Evolutionary conservation across 2,329 filamentous ascomycete species (phyloP), one percentile per base, ranked within the genome.

Genomic region (Dothistroma pini): DNA sequence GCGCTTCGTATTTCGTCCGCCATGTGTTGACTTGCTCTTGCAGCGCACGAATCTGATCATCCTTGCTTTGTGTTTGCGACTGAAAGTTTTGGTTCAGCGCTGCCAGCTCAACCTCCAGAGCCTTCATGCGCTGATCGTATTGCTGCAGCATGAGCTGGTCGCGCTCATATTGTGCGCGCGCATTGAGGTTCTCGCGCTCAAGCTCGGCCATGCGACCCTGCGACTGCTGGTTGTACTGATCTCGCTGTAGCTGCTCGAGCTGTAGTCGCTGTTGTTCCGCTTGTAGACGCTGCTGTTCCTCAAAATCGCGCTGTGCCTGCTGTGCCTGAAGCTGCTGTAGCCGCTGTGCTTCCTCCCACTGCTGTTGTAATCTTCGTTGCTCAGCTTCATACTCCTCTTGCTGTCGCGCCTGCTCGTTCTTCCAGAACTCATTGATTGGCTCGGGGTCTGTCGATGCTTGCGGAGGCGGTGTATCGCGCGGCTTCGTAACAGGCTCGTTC

Each of bases 11-110:
- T 77, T 99, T 99, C 56, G 90, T 89, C 61, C 95, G 85, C 95
- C 95, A 99, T 0, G 93, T 97, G 76, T 97, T 97, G 66, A 97
- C 89, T 77, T 97, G 95, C 78, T 97, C 95, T 66, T 97, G 95
- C 21, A 99, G 81, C 1, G 95, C 88, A 25, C 88, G 84, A 69
- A 99, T 93, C 76, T 97, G 93, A 69, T 97, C 95, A 71, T 99
- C 95, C 74, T 93, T 96, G 73, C 93, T 97, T 38, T 83, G 79
- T 56, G 90, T 87, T 74, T 97, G 95, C 75, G 96, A 88, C 48
- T 89, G 88, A 69, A 90, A 89, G 74, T 92, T 97, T 68, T 83
- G 85, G 69, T 91, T 90, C 56, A 97, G 83, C 67, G 96, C 90
- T 52, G 83, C 78, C 64, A 99, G 84, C 77, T 99, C 95, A 58